Base-by-base conservation (phyloP, 306 rosid genomes). In the Cicer bijugum region DNA sequence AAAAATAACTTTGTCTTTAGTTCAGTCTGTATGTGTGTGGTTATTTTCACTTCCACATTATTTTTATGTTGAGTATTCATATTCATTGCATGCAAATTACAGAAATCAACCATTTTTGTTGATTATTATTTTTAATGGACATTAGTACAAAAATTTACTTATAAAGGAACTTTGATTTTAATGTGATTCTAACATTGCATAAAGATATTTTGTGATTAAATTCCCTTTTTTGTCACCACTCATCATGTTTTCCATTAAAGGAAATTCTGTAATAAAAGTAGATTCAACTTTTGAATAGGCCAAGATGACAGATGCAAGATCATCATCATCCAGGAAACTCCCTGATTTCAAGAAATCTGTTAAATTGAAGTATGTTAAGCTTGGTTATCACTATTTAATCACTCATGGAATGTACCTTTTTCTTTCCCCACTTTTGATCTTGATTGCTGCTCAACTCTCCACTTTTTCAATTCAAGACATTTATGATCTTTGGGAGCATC, bases 371-470 rank as follows among this genome's bases (percentile, higher is more conserved):
- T 92, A 92, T 77, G 96, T 92, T 6, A 92, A 88, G 80, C 98
- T 92, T 79, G 98, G 98, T 12, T 92, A 92, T 82, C 98, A 90
- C 73, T 82, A 88, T 70, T 89, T 92, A 44, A 92, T 90, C 69
- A 90, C 96, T 55, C 98, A 90, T 84, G 96, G 89, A 59, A 92
- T 92, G 98, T 92, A 75, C 77, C 88, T 92, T 3, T 90, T 83
- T 62, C 89, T 92, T 78, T 80, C 94, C 19, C 98, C 96, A 19
- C 83, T 90, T 8, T 61, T 80, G 39, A 84, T 90, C 11, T 51
- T 90, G 15, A 87, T 87, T 73, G 89, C 89, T 5, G 94, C 89
- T 3, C 94, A 92, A 82, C 77, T 90, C 40, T 90, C 96, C 6
- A 87, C 92, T 9, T 89, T 90, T 79, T 89, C 97, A 7, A 65